Conservation (phyloP, 148 eudicot genomes). For the Chenopodium suecicum region DNA sequence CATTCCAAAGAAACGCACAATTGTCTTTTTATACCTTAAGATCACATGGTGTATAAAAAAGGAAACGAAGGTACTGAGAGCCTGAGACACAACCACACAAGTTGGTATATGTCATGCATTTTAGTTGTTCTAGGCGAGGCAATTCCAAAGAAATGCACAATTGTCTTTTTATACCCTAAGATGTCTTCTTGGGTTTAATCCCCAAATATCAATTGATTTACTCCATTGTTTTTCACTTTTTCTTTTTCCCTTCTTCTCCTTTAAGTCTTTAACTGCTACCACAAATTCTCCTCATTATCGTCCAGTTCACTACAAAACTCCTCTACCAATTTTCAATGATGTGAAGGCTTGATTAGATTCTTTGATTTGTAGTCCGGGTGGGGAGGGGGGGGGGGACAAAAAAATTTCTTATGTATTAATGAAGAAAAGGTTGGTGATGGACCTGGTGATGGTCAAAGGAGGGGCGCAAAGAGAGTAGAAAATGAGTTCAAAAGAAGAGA, state of each 20-base stretch:
- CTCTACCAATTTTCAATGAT: neutral
- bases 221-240: neutral
- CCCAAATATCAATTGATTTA: neutral
- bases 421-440: neutral
- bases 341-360: neutral
- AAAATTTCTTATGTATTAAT: no score
- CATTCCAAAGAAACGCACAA: no score
- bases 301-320: neutral
- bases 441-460: neutral
- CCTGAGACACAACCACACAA: no score
- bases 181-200: neutral
- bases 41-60: no score
- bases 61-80: no score
- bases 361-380: no score
- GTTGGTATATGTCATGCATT: no score
- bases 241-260: neutral
- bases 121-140: no score
- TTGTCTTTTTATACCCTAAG: no score
- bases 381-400: no score
- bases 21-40: no score
- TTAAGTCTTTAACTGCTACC: neutral
- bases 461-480: neutral
- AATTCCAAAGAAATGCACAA: no score
- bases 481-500: neutral
- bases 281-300: neutral